Conservation (phyloP, 208 protist species). For the Wallacemonas sp. region DNA sequence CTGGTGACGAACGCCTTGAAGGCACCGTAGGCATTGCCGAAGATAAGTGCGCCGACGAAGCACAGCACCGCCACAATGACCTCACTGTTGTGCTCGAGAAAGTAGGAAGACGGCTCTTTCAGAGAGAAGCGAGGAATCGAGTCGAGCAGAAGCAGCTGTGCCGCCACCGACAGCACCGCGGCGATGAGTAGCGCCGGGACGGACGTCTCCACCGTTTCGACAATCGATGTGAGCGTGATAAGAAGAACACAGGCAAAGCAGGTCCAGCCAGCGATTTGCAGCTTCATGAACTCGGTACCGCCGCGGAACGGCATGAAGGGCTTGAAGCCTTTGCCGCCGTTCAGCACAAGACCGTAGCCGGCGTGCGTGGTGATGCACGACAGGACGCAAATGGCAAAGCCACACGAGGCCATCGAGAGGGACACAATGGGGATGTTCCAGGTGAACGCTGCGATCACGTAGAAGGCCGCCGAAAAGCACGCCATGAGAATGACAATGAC, state of each 20-base stretch:
- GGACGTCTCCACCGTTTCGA: constrained; percentile 42
- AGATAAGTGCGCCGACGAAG: constrained; percentile 51
- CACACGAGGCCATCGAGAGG: constrained; percentile 46
- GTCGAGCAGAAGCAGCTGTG: constrained; percentile 56
- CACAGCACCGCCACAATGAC: constrained; percentile 67
- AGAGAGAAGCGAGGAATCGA: constrained; percentile 65
- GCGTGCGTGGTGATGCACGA: constrained; percentile 67
- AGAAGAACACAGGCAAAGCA: constrained; percentile 51
- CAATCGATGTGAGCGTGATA: constrained; percentile 49
- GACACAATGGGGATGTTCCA: constrained; percentile 30
- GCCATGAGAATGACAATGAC: constrained; percentile 67
- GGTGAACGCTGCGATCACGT: constrained; percentile 60
- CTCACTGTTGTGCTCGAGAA: constrained; percentile 76
- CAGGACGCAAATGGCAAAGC: constrained; percentile 49
- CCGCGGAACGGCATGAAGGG: constrained; percentile 82
- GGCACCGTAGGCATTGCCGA: constrained; percentile 54
- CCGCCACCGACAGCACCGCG: constrained; percentile 48
- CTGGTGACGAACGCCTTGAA: constrained; percentile 34
- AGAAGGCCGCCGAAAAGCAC: constrained; percentile 53
- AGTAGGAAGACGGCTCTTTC: constrained; percentile 23
- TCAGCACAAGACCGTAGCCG: constrained; percentile 60
- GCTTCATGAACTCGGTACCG: constrained; percentile 49
- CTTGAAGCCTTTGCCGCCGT: constrained; percentile 39
- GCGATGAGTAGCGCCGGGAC: constrained; percentile 37
- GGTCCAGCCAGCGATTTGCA: constrained; percentile 63